Percentiles rank a stretch among this genome's conserved stretches.
Evolutionary conservation across 805 yeast genomes (phyloP).

Genomic region (Candida michaelii): DNA sequence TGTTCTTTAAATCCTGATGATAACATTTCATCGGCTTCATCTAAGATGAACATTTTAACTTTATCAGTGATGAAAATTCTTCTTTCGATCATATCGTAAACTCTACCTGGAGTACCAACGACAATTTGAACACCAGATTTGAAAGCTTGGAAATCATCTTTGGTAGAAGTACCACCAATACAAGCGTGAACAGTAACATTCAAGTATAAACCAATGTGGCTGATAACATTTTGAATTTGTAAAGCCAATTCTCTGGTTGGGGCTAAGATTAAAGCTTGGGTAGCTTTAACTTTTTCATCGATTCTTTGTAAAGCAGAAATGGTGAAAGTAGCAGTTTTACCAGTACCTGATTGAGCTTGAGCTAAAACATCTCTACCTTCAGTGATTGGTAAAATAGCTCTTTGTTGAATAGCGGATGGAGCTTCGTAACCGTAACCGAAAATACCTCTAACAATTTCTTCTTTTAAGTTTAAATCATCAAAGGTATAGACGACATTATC

Average conservation of each 20-base stretch:
- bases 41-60: conserved; percentile 91
- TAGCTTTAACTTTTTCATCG: conserved; percentile 67
- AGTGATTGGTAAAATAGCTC: conserved; percentile 78
- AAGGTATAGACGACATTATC: conserved; percentile 78
- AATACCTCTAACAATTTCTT: conserved; percentile 71
- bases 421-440: conserved; percentile 80
- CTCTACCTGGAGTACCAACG: conserved; percentile 99
- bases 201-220: conserved; percentile 87
- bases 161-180: conserved; percentile 92
- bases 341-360: conserved; percentile 89
- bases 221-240: conserved; percentile 92
- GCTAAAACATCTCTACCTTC: conserved; percentile 73
- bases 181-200: conserved; percentile 92
- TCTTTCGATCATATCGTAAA: conserved; percentile 91
- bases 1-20: conserved; percentile 93
- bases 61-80: conserved; percentile 77
- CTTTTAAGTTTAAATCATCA: conserved; percentile 75
- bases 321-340: conserved; percentile 86
- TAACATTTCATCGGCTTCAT: conserved; percentile 98
- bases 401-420: conserved; percentile 79
- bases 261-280: conserved; percentile 92
- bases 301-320: conserved; percentile 73
- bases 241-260: conserved; percentile 97
- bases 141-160: conserved; percentile 84
- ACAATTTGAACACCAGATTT: conserved; percentile 87